Conservation (phyloP, 352 stramenopile genomes). For the Globisporangium abappressorium region DNA sequence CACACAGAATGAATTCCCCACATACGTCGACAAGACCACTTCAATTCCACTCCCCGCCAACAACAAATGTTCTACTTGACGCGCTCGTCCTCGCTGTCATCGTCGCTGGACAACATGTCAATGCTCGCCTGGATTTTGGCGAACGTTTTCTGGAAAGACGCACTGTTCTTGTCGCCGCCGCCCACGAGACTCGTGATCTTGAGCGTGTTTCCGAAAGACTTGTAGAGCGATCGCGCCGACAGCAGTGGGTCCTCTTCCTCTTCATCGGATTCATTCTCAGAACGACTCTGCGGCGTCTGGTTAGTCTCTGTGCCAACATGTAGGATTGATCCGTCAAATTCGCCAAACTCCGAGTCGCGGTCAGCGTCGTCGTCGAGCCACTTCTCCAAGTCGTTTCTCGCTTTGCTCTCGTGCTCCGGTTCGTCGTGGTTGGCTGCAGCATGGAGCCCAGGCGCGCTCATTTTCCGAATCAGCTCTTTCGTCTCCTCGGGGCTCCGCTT, state of each 20-base stretch:
- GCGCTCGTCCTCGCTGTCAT: conserved; percentile 28
- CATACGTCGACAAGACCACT: not conserved
- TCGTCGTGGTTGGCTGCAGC: conserved; percentile 8
- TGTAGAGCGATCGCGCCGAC: conserved; percentile 41
- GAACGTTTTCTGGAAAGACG: conserved; percentile 52
- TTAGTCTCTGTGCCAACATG: conserved; percentile 1
- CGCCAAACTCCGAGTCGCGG: conserved; percentile 13
- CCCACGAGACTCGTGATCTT: conserved; percentile 44
- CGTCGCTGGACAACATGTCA: conserved; percentile 52
- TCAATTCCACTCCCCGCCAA: not conserved
- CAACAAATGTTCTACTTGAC: not conserved
- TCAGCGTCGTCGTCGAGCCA: conserved; percentile 5
- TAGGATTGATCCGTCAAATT: conserved; percentile 29
- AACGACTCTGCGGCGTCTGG: not conserved
- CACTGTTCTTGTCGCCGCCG: conserved; percentile 26
- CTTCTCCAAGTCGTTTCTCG: not conserved
- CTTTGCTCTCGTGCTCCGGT: conserved; percentile 18
- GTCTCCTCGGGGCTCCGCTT: conserved; percentile 10
- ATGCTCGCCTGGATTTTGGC: conserved; percentile 60
- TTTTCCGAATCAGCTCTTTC: conserved; percentile 18
- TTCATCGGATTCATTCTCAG: not conserved
- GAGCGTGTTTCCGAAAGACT: conserved; percentile 44
- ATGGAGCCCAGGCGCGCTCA: conserved; percentile 6
- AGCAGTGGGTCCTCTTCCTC: conserved; percentile 39
- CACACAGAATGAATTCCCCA: not conserved